phyloP scores from a whole-genome alignment of 176 grass and related monocot genomes.

The sorghum (Sorghum bicolor) region Sorghum_bicolor_NCBIv3 NC_012872.2:45296501-45297000 shows the following conservation, averaged over 20 bases:
- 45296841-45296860: constrained; percentile 13
- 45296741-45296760: neutral
- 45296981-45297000: neutral
- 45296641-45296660: neutral
- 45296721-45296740: neutral
- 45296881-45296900: neutral
- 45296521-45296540: constrained; percentile 58
- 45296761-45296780: constrained; percentile 1
- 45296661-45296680: constrained; percentile 18
- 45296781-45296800: neutral
- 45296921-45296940: neutral
- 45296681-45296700: constrained; percentile 4
- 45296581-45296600: constrained; percentile 93
- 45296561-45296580: constrained; percentile 91
- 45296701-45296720: neutral
- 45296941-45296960: neutral
- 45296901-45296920: neutral
- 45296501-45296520: constrained; percentile 70
- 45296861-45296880: constrained; percentile 19
- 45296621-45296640: constrained; percentile 10
- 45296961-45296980: neutral
- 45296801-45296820: neutral
- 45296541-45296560: constrained; percentile 88
- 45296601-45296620: constrained; percentile 7
- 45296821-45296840: neutral